A percentile compares a stretch with the other conserved stretches of the same genome.
Conservation (phyloP, 2,329 filamentous ascomycete species). For the Aureobasidium zeae region DNA sequence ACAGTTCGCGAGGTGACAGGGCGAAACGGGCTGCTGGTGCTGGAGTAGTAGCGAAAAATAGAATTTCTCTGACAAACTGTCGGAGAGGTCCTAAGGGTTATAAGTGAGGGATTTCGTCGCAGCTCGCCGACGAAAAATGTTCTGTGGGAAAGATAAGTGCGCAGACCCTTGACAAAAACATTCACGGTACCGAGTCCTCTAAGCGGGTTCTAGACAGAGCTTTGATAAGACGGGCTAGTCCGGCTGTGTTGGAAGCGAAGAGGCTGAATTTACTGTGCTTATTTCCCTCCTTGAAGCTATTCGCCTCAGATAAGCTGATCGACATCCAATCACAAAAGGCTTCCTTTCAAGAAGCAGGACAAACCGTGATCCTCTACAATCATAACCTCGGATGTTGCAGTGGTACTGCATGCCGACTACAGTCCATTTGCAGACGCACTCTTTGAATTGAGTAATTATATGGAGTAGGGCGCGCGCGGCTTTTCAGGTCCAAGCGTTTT, state of each 20-base stretch:
- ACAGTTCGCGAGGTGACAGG: slow-evolving; percentile 1
- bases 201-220: slow-evolving; percentile 15
- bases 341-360: neutral
- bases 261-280: slow-evolving; percentile 9
- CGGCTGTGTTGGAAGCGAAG: slow-evolving; percentile 10
- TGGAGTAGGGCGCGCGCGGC: slow-evolving; percentile 14
- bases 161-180: slow-evolving; percentile 13
- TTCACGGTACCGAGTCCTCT: slow-evolving; percentile 10
- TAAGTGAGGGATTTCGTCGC: slow-evolving; percentile 6
- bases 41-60: neutral
- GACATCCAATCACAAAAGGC: slow-evolving; percentile 4
- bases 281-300: neutral
- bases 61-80: slow-evolving; percentile 15
- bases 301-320: slow-evolving; percentile 8
- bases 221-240: slow-evolving; percentile 14
- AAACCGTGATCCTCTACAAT: neutral
- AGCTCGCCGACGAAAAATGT: slow-evolving; percentile 11
- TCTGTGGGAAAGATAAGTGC: slow-evolving; percentile 14
- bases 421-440: slow-evolving; percentile 3
- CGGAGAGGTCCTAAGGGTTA: slow-evolving; percentile 13
- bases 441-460: no score
- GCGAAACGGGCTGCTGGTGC: slow-evolving; percentile 9
- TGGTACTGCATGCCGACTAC: neutral
- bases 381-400: neutral
- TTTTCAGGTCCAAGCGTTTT: slow-evolving; percentile 1